Evolutionary conservation across 495 filamentous ascomycete genomes (phyloP), one percentile per base, ranked within the genome.

Genomic region (Cairneyella variabilis): DNA sequence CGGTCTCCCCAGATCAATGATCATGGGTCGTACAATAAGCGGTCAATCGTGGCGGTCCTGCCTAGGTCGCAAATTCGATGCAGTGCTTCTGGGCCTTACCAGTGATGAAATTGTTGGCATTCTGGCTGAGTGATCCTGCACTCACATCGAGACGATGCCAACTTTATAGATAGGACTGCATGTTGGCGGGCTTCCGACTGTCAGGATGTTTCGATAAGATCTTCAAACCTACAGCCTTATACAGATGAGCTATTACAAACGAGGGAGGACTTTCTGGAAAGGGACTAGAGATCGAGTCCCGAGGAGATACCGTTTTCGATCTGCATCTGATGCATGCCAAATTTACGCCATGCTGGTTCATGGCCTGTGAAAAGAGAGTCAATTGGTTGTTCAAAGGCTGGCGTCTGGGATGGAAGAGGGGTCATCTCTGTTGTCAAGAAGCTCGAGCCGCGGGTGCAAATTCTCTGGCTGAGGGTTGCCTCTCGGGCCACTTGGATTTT

Each of bases 221-320:
- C 44, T 17, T 7, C 44, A n/a, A n/a, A 34, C 26, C 41, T 20
- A 36, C 51, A 53, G 51, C 51, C 51, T 53, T 53, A 53, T 41
- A 53, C 38, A 53, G 10, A 53, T 18, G 28, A 37, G 51, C 8
- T 46, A 40, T 22, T 53, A 21, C 39, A 36, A 46, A 23, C 25
- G 41, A 25, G 10, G 32, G 18, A 41, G 32, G 44, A 48, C 37
- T 34, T 41, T 21, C 43, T 42, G 17, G 16, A 54, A 45, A 27
- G 6, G 32, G 41, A 46, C 51, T 48, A 48, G 25, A 17, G 4
- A 5, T n/a, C 1, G 17, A 26, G 41, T 30, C 46, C 53, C 53
- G 53, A 49, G 53, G 53, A 56, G 46, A 56, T 47, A 23, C 17
- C 42, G 7, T 16, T 54, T 47, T 22, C 16, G 51, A 54, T 54